Conservation (phyloP, 805 yeast species). For the Tetrapisispora arboricola region DNA sequence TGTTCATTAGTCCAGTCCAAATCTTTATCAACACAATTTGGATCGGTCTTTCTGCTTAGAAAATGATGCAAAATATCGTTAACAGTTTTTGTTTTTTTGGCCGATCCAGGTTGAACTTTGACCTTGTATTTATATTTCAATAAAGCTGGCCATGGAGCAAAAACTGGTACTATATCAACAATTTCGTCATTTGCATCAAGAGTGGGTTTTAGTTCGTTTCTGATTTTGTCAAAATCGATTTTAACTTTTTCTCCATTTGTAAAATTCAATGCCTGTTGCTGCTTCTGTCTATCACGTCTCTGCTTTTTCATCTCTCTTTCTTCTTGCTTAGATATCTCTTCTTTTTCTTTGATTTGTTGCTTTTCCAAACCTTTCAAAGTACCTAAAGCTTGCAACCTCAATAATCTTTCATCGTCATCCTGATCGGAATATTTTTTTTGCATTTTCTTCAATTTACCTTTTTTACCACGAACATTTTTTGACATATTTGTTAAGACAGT, state of each 20-base stretch:
- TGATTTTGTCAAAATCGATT: constrained; percentile 36
- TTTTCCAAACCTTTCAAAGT: constrained; percentile 52
- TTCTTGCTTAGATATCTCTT: constrained; percentile 28
- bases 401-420: constrained; percentile 74
- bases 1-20: constrained; percentile 65
- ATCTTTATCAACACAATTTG: constrained; percentile 35
- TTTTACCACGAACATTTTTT: constrained; percentile 67
- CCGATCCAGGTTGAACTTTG: constrained; percentile 65
- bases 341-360: constrained; percentile 29
- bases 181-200: constrained; percentile 38
- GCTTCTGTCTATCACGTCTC: constrained; percentile 32
- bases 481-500: constrained; percentile 22
- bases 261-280: constrained; percentile 28
- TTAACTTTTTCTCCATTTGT: constrained; percentile 32
- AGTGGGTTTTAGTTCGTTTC: constrained; percentile 27
- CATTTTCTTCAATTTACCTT: constrained; percentile 72
- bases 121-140: constrained; percentile 68
- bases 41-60: constrained; percentile 38
- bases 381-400: constrained; percentile 76
- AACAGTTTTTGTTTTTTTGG: constrained; percentile 81
- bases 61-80: constrained; percentile 57
- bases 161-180: constrained; percentile 64
- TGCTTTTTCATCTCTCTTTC: constrained; percentile 27
- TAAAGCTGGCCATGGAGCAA: constrained; percentile 87
- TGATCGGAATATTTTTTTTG: constrained; percentile 79